phyloP scores from a whole-genome alignment of 2,329 filamentous ascomycete species.

The Fusarium sp. region DNA sequence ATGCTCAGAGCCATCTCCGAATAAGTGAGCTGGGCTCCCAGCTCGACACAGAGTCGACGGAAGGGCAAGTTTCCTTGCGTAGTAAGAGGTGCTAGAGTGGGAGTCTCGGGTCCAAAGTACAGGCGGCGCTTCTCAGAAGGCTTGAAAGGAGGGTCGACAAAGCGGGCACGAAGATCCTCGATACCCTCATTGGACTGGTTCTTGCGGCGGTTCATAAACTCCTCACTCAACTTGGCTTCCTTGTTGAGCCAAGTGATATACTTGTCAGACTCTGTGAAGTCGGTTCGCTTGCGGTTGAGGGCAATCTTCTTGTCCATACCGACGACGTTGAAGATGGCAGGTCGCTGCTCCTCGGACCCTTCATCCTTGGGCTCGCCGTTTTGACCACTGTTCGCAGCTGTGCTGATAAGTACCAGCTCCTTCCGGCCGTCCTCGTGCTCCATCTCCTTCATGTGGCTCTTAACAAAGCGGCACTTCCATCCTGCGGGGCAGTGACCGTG shows the following conservation, averaged over 20 bases:
- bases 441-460: conserved; percentile 87
- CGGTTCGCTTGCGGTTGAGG: conserved; percentile 79
- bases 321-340: conserved; percentile 83
- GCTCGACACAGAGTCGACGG: conserved; percentile 87
- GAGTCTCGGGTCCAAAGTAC: conserved; percentile 95
- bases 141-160: conserved; percentile 87
- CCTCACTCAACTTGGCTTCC: conserved; percentile 62
- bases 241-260: conserved; percentile 85
- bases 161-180: conserved; percentile 83
- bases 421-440: conserved; percentile 84
- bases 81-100: conserved; percentile 92
- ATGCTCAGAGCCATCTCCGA: conserved; percentile 98
- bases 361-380: conserved; percentile 54
- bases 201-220: conserved; percentile 59
- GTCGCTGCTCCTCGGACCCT: conserved; percentile 67
- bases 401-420: conserved; percentile 78
- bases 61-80: conserved; percentile 98
- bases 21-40: conserved; percentile 94
- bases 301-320: conserved; percentile 78
- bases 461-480: conserved; percentile 95
- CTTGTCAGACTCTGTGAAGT: conserved; percentile 80
- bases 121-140: conserved; percentile 94
- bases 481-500: conserved; percentile 85
- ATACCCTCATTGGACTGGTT: conserved; percentile 62
- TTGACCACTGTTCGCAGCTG: conserved; percentile 47